phyloP scores from a whole-genome alignment of 371 early-diverging fungal species.

The Furculomyces boomerangus region DNA sequence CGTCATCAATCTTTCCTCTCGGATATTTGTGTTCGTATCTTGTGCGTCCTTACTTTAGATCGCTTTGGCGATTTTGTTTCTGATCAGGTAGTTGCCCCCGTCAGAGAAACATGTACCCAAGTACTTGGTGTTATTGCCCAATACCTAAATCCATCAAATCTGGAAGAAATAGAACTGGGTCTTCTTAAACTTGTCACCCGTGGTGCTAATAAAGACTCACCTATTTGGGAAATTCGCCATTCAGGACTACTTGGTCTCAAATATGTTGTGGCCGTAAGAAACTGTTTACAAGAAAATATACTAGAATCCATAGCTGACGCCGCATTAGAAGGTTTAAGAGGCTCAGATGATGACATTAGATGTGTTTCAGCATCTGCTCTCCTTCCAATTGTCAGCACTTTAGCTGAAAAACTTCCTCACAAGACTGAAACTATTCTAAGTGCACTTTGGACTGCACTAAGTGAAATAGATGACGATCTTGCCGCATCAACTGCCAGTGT shows the following conservation, averaged over 20 bases:
- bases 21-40: slow-evolving; percentile 67
- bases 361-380: slow-evolving; percentile 80
- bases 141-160: slow-evolving; percentile 29
- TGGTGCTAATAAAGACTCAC: slow-evolving; percentile 12
- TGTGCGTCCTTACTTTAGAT: slow-evolving; percentile 87
- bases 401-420: slow-evolving; percentile 46
- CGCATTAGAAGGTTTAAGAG: slow-evolving; percentile 33
- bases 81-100: slow-evolving; percentile 88
- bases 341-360: slow-evolving; percentile 85
- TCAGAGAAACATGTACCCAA: slow-evolving; percentile 90
- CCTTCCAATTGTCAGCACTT: slow-evolving; percentile 65
- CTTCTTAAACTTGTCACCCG: slow-evolving; percentile 13
- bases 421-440: slow-evolving; percentile 49
- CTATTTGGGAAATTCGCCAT: slow-evolving; percentile 82
- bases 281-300: slow-evolving; percentile 55
- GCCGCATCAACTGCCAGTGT: slow-evolving; percentile 82
- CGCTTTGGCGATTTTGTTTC: slow-evolving; percentile 93
- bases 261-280: slow-evolving; percentile 81
- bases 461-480: slow-evolving; percentile 68
- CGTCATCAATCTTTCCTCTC: slow-evolving; percentile 66
- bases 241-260: slow-evolving; percentile 89
- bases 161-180: slow-evolving; percentile 9
- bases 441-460: slow-evolving; percentile 73
- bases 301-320: slow-evolving; percentile 37
- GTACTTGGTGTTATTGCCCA: slow-evolving; percentile 71